Evolutionary conservation across 176 grass and related monocot species (phyloP).

Genomic region (Cymbopogon citratus): DNA sequence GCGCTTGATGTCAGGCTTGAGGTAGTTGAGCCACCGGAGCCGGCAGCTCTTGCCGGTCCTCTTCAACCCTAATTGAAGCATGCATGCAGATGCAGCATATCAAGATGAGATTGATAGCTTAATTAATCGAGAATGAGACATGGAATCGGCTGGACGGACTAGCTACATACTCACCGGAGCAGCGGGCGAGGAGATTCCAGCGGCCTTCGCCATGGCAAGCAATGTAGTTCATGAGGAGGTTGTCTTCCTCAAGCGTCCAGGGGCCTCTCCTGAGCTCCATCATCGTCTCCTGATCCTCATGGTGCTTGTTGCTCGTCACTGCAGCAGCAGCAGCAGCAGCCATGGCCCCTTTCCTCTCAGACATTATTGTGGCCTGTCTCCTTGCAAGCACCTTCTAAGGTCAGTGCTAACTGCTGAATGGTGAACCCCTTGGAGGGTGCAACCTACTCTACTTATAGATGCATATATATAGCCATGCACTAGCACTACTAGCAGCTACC

Average conservation of each 20-base stretch:
- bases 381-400: background rate
- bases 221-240: constrained; percentile 93
- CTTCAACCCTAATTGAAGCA: constrained; percentile 57
- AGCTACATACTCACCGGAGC: constrained; percentile 47
- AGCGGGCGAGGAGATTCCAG: constrained; percentile 86
- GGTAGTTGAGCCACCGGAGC: constrained; percentile 81
- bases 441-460: constrained; percentile 38
- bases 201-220: constrained; percentile 81
- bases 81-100: background rate
- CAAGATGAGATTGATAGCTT: background rate
- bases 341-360: constrained; percentile 61
- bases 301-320: constrained; percentile 35
- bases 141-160: background rate
- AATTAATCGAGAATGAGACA: background rate
- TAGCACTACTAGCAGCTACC: constrained; percentile 35
- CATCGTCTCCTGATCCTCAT: constrained; percentile 49
- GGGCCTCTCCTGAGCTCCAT: constrained; percentile 72
- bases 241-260: constrained; percentile 88
- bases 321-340: background rate
- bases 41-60: constrained; percentile 91
- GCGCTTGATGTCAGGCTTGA: constrained; percentile 86
- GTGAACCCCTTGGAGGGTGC: constrained; percentile 29
- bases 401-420: background rate
- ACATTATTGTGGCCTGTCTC: constrained; percentile 42
- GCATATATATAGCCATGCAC: constrained; percentile 38